A percentile compares a stretch with the other conserved stretches of the same genome.
phyloP scores from a whole-genome alignment of 805 yeast species.

The Hanseniaspora mollemarum region DNA sequence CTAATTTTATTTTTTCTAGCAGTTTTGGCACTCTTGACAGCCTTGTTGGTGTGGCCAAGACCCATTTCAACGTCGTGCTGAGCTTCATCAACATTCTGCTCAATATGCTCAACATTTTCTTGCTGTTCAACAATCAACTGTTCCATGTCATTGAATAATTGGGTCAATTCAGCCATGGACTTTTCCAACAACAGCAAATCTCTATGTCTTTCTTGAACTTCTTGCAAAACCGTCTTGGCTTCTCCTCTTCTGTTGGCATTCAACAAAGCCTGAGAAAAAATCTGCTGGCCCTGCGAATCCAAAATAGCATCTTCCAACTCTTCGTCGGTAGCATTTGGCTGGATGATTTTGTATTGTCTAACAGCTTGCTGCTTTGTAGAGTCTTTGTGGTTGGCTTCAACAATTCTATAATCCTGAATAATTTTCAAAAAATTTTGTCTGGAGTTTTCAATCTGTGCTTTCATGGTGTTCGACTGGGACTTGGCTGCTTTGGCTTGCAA shows the following conservation, averaged over 20 bases:
- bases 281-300: conserved; percentile 76
- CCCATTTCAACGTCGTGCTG: conserved; percentile 89
- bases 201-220: conserved; percentile 90
- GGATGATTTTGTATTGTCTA: conserved; percentile 82
- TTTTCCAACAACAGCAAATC: conserved; percentile 90
- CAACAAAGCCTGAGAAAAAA: conserved; percentile 83
- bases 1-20: conserved; percentile 87
- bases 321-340: conserved; percentile 70
- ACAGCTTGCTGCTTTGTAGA: conserved; percentile 78
- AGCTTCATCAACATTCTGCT: conserved; percentile 68
- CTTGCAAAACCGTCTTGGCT: conserved; percentile 87
- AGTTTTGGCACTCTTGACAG: conserved; percentile 74
- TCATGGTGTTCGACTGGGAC: conserved; percentile 74
- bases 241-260: conserved; percentile 85
- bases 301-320: conserved; percentile 79
- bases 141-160: conserved; percentile 92
- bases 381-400: conserved; percentile 78
- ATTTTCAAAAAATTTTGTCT: conserved; percentile 74
- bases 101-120: conserved; percentile 69
- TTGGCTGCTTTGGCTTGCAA: conserved; percentile 59
- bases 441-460: conserved; percentile 60
- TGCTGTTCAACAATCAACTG: conserved; percentile 92
- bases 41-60: conserved; percentile 84
- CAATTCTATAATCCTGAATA: conserved; percentile 75
- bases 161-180: conserved; percentile 90